Evolutionary conservation across 768 basidiomycete species (phyloP).

Genomic region (Calvatia gigantea): DNA sequence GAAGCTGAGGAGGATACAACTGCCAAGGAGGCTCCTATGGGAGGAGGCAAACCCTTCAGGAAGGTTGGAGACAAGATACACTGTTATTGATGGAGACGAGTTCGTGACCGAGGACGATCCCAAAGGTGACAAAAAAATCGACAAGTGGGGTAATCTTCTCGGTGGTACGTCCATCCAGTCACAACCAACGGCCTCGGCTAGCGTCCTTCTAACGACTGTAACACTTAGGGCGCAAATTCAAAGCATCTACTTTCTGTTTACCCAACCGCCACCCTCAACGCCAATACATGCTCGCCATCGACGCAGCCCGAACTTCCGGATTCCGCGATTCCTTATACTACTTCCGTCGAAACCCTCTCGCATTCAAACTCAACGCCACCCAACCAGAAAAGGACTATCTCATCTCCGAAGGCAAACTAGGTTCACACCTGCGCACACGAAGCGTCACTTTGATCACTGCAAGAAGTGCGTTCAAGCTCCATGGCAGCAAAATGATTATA

Average conservation of each 20-base stretch:
- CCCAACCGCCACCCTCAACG: conserved; percentile 81
- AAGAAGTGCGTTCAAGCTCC: conserved; percentile 89
- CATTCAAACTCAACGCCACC: conserved; percentile 87
- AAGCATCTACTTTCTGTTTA: conserved; percentile 84
- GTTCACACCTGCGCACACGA: conserved; percentile 82
- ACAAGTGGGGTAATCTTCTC: conserved; percentile 75
- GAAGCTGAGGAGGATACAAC: conserved; percentile 35
- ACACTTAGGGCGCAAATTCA: conserved; percentile 88
- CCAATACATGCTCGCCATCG: conserved; percentile 94
- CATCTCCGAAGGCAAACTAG: conserved; percentile 84
- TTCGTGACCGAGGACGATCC: conserved; percentile 78
- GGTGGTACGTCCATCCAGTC: conserved; percentile 69
- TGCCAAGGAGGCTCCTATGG: conserved; percentile 40
- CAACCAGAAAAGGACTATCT: conserved; percentile 91
- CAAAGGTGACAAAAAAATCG: conserved; percentile 91
- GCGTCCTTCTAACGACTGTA: too few species aligned
- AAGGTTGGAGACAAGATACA: conserved; percentile 72
- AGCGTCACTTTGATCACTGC: conserved; percentile 94
- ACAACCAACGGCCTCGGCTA: too few species aligned
- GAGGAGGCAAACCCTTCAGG: conserved; percentile 66
- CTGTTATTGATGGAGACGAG: conserved; percentile 86
- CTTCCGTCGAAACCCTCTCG: conserved; percentile 86
- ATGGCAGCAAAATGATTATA: conserved; percentile 87
- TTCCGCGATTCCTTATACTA: conserved; percentile 98
- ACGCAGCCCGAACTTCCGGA: conserved; percentile 93